These are phyloP conservation scores for Pichia nakasei DNA, from an alignment of 805 yeast genomes.

Conservation along the genomic window DNA sequence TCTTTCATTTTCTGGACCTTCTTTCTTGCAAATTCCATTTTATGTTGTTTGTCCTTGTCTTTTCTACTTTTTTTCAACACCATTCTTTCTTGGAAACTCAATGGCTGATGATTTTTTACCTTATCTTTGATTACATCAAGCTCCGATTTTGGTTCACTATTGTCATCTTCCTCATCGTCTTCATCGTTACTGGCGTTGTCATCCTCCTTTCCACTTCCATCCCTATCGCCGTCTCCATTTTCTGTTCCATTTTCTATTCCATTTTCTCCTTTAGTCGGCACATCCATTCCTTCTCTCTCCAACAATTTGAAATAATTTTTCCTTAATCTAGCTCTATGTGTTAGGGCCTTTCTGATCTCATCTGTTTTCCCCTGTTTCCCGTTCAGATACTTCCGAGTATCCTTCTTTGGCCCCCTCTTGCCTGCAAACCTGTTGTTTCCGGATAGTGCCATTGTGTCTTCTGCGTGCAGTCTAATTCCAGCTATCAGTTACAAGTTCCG, in stretches of 20 bases:
- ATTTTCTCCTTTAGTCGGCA: slow-evolving; percentile 30
- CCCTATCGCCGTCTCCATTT: too few relatives aligned
- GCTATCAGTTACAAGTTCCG: too few relatives aligned
- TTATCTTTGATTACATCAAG: slow-evolving; percentile 28
- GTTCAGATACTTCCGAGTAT: slow-evolving; percentile 12
- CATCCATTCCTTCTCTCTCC: slow-evolving; percentile 57
- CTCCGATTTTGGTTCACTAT: slow-evolving; percentile 17
- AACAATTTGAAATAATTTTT: slow-evolving; percentile 73
- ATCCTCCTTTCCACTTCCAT: slow-evolving; percentile 7
- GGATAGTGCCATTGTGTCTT: neutral
- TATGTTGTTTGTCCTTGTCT: slow-evolving; percentile 32
- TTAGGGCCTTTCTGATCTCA: slow-evolving; percentile 71
- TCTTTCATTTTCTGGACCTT: slow-evolving; percentile 26
- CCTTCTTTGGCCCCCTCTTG: slow-evolving; percentile 3
- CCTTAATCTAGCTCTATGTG: slow-evolving; percentile 73
- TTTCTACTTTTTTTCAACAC: slow-evolving; percentile 39
- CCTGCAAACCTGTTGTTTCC: neutral
- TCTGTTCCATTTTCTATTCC: too few relatives aligned
- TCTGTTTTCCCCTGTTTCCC: slow-evolving; percentile 29
- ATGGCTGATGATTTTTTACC: slow-evolving; percentile 12
- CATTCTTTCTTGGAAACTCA: slow-evolving; percentile 37
- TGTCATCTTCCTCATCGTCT: slow-evolving; percentile 10
- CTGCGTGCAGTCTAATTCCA: too few relatives aligned
- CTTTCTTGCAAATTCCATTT: slow-evolving; percentile 31
- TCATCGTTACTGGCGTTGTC: slow-evolving; percentile 13